Percentiles rank a stretch among this genome's conserved stretches.
phyloP scores from a whole-genome alignment of 2,329 filamentous ascomycete genomes.

The Fusarium palustre region DNA sequence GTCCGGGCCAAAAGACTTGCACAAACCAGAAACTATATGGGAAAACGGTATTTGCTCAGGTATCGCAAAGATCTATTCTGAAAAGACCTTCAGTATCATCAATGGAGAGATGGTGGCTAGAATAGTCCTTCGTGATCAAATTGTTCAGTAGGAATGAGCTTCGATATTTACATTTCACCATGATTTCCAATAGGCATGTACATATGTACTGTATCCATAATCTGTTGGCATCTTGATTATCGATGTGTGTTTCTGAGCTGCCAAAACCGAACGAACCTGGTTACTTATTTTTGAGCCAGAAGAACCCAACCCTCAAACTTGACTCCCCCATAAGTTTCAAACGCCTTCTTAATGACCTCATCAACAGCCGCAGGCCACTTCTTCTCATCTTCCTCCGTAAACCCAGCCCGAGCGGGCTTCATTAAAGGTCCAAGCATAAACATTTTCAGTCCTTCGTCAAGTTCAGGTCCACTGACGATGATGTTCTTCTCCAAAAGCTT shows the following conservation, averaged over 20 bases:
- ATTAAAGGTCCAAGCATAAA: conserved; percentile 43
- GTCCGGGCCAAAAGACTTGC: background rate
- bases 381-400: conserved; percentile 37
- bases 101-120: conserved; percentile 14
- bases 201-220: too few relatives aligned
- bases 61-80: background rate
- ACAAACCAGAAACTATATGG: background rate
- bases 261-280: background rate
- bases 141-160: background rate
- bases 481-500: conserved; percentile 16
- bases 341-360: conserved; percentile 33
- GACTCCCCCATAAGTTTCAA: conserved; percentile 39
- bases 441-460: conserved; percentile 36
- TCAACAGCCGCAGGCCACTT: conserved; percentile 42
- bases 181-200: background rate
- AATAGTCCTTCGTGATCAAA: conserved; percentile 10
- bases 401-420: conserved; percentile 36
- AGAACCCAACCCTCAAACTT: conserved; percentile 43
- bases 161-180: too few relatives aligned
- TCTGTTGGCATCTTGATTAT: background rate
- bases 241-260: background rate
- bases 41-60: background rate
- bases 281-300: conserved; percentile 36
- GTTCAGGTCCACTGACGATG: conserved; percentile 26
- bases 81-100: background rate